Evolutionary conservation across 495 filamentous ascomycete species (phyloP).

Genomic region (Tuber aestivum): DNA sequence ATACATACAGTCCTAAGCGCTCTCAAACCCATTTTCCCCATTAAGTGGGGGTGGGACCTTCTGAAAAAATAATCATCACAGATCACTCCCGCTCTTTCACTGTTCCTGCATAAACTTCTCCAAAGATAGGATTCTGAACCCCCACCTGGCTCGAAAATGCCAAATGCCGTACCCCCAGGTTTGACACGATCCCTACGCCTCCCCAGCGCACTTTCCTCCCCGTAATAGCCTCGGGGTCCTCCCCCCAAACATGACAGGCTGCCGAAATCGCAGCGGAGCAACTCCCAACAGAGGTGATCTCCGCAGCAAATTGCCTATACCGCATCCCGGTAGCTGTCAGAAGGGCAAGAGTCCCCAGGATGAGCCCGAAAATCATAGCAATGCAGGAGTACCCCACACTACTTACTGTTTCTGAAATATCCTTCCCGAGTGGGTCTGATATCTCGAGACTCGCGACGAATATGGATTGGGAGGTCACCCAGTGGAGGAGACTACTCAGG

Average conservation of each 20-base stretch:
- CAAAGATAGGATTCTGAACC: not conserved
- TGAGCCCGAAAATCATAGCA: constrained; percentile 1
- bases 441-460: constrained; percentile 30
- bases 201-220: constrained; percentile 6
- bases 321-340: not conserved
- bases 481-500: too few relatives aligned
- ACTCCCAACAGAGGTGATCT: not conserved
- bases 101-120: constrained; percentile 1
- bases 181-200: not conserved
- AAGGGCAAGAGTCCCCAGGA: constrained; percentile 1
- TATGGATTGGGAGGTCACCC: constrained; percentile 6
- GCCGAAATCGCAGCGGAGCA: constrained; percentile 16
- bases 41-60: too few relatives aligned
- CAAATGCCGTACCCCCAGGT: constrained; percentile 2
- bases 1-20: not conserved
- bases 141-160: not conserved
- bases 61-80: not conserved
- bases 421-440: constrained; percentile 45
- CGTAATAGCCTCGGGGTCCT: not conserved
- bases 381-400: constrained; percentile 11
- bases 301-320: not conserved
- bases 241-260: constrained; percentile 13
- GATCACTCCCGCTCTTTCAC: not conserved
- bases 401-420: not conserved
- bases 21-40: not conserved